A percentile compares a stretch with the other conserved stretches of the same genome.
Evolutionary conservation across 805 yeast species (phyloP).

Genomic region (Ascoidea rubescens): DNA sequence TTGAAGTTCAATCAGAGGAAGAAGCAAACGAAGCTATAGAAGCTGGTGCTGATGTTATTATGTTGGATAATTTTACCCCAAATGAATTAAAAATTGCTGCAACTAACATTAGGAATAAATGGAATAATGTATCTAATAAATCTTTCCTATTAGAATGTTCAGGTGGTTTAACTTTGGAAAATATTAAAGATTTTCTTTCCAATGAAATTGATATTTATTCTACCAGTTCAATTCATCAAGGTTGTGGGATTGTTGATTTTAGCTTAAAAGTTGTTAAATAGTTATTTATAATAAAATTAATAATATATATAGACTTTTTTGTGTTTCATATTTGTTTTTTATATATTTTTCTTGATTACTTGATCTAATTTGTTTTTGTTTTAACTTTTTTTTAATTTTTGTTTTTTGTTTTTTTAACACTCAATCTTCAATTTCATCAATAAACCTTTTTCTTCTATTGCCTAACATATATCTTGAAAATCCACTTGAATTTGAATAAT

Average conservation of each 20-base stretch:
- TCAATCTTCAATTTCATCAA: conserved; percentile 19
- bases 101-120: conserved; percentile 38
- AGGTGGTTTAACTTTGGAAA: conserved; percentile 72
- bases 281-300: neutral
- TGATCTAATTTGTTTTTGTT: too few relatives aligned
- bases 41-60: conserved; percentile 92
- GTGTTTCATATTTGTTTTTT: too few relatives aligned
- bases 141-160: conserved; percentile 73
- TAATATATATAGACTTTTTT: neutral
- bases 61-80: conserved; percentile 82
- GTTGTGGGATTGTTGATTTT: conserved; percentile 71
- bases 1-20: conserved; percentile 71
- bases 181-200: conserved; percentile 51
- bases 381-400: too few relatives aligned
- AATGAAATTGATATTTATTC: conserved; percentile 81
- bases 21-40: conserved; percentile 88
- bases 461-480: conserved; percentile 38
- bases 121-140: conserved; percentile 25
- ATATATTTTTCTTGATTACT: too few relatives aligned
- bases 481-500: conserved; percentile 23
- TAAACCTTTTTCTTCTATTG: conserved; percentile 31
- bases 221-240: conserved; percentile 87
- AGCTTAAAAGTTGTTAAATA: conserved; percentile 55
- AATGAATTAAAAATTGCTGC: conserved; percentile 56
- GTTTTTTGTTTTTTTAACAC: too few relatives aligned